phyloP scores from a whole-genome alignment of 2,329 filamentous ascomycete species.

The Apiospora kogelbergensis region DNA sequence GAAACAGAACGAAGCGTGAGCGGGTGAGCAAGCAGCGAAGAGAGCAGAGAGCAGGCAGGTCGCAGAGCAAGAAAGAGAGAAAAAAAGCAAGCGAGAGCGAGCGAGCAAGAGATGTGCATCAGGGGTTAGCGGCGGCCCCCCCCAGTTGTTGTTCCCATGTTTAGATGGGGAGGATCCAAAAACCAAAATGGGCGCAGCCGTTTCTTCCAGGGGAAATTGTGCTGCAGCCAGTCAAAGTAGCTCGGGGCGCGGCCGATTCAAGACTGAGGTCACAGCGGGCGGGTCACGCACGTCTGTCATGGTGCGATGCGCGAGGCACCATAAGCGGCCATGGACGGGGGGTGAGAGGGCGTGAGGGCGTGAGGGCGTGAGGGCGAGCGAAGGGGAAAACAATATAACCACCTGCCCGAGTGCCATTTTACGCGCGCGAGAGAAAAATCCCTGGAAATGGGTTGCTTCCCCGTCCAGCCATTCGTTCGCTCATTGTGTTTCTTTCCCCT shows the following conservation, averaged over 20 bases:
- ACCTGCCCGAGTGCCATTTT: constrained; percentile 3
- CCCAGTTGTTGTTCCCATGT: constrained; percentile 7
- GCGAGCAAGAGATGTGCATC: not conserved
- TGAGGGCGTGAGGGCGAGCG: too few species aligned
- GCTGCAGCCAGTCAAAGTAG: constrained; percentile 7
- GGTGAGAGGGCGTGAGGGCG: not conserved
- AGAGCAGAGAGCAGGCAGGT: not conserved
- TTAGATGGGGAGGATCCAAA: constrained; percentile 8
- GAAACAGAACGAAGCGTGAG: not conserved
- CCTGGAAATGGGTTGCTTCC: constrained; percentile 7
- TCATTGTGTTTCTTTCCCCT: constrained; percentile 8
- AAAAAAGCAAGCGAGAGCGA: not conserved
- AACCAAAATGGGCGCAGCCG: constrained; percentile 6
- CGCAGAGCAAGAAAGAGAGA: not conserved
- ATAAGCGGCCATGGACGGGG: not conserved
- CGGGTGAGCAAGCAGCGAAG: not conserved
- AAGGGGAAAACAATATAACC: constrained; percentile 8
- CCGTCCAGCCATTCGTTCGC: constrained; percentile 6
- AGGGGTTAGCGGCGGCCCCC: not conserved
- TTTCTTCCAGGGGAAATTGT: constrained; percentile 8
- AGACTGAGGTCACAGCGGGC: constrained; percentile 11
- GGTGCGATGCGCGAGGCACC: not conserved
- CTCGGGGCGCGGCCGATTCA: constrained; percentile 9
- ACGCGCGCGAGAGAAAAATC: constrained; percentile 9
- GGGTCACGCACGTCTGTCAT: constrained; percentile 6